Evolutionary conservation across 2,329 filamentous ascomycete species (phyloP).

Genomic region (Colletotrichum australisinense): DNA sequence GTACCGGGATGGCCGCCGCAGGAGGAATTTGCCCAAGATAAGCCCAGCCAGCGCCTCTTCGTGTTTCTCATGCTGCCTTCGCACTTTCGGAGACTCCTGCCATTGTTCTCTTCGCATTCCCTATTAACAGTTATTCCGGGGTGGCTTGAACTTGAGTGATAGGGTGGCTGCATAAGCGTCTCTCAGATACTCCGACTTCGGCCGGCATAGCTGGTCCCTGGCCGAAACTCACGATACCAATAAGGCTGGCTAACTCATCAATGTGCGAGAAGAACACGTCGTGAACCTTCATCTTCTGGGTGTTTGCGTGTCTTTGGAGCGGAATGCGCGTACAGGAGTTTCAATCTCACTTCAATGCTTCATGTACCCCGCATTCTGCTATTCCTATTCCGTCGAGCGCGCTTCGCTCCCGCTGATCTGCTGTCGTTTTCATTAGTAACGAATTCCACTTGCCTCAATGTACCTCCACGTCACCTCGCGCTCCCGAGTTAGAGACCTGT

Average conservation of each 20-base stretch:
- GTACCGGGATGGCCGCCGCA: not conserved
- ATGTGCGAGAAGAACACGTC: not conserved
- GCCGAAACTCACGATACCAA: not conserved
- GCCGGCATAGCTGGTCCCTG: not conserved
- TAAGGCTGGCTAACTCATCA: not conserved
- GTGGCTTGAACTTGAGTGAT: not conserved
- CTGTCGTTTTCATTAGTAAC: not conserved
- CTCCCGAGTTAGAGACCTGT: not conserved
- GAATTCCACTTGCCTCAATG: not conserved
- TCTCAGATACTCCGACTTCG: not conserved
- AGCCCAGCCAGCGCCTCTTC: not conserved
- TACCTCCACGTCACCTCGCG: not conserved
- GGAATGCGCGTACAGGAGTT: not conserved
- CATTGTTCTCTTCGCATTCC: not conserved
- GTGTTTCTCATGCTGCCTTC: not conserved
- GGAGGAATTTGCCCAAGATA: slow-evolving; percentile 9
- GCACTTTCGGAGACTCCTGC: not conserved
- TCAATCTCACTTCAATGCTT: not conserved
- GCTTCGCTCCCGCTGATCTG: not conserved
- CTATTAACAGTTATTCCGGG: not conserved
- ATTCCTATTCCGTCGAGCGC: not conserved
- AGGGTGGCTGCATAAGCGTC: not conserved
- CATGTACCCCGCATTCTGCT: slow-evolving; percentile 5
- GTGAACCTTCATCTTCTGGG: not conserved
- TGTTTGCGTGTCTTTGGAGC: not conserved